Percentiles rank a stretch among this genome's conserved stretches.
phyloP scores from a whole-genome alignment of 805 yeast genomes.

The Yamadazyma ubonensis region DNA sequence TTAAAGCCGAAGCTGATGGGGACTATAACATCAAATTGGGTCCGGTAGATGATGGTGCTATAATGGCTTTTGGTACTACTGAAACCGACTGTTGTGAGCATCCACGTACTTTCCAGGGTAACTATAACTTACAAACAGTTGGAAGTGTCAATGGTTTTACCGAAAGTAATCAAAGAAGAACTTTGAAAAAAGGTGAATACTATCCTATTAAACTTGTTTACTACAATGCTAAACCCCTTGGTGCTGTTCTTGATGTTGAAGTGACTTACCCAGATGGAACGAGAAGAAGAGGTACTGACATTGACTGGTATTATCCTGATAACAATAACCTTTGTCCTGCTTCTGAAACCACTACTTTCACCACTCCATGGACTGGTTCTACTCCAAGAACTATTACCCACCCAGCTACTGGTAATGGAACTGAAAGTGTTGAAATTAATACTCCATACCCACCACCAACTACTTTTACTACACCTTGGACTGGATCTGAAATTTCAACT shows the following conservation, averaged over 20 bases:
- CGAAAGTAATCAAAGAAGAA: neutral
- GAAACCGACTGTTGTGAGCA: neutral
- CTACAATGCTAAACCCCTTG: neutral
- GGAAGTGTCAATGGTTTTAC: neutral
- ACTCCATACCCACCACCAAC: neutral
- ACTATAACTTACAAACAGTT: neutral
- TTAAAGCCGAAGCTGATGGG: neutral
- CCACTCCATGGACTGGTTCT: neutral
- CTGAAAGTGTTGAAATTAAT: constrained; percentile 1
- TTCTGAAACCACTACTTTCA: neutral
- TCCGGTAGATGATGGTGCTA: neutral
- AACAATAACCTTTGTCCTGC: neutral
- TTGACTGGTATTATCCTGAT: neutral
- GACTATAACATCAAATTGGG: neutral
- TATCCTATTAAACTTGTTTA: neutral
- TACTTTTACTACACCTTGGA: neutral
- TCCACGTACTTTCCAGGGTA: too few relatives aligned
- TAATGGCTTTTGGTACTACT: neutral
- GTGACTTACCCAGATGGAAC: neutral
- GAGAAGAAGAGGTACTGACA: neutral
- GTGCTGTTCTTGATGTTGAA: neutral
- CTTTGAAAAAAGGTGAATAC: neutral
- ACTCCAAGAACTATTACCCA: neutral
- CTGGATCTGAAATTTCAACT: neutral
- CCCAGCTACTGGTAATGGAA: neutral